Conservation (phyloP, 441 rosid species). For the Codiaeum variegatum region DNA sequence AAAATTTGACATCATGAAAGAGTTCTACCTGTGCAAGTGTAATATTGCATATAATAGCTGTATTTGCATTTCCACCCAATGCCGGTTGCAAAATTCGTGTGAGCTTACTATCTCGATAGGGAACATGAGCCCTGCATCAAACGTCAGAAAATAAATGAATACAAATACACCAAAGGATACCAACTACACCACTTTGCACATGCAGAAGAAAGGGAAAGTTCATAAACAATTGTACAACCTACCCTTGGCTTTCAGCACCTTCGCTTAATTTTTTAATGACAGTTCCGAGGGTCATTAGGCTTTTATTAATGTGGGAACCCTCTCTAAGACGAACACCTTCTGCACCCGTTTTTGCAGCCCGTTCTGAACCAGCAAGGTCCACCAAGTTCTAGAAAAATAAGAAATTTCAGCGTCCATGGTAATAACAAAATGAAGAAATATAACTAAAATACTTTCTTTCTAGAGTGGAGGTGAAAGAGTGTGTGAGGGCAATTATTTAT, state of each 20-base stretch:
- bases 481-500: neutral
- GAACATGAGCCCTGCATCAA: constrained; percentile 83
- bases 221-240: constrained; percentile 21
- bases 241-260: constrained; percentile 98
- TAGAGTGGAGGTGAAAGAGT: neutral
- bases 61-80: constrained; percentile 96
- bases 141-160: neutral
- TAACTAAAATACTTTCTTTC: neutral
- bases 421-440: neutral
- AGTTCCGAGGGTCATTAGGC: constrained; percentile 94
- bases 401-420: neutral
- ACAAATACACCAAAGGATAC: neutral
- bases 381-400: constrained; percentile 67
- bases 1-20: neutral
- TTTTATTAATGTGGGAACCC: constrained; percentile 96
- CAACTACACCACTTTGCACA: constrained; percentile 1
- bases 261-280: constrained; percentile 95
- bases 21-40: constrained; percentile 84
- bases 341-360: constrained; percentile 98
- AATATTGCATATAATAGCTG: constrained; percentile 95
- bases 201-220: constrained; percentile 9
- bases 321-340: constrained; percentile 96
- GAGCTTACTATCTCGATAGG: constrained; percentile 95
- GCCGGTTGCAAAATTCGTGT: constrained; percentile 97
- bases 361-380: constrained; percentile 98